Conservation (phyloP, 1,284 basidiomycete species). For the Moniliella sp. region DNA sequence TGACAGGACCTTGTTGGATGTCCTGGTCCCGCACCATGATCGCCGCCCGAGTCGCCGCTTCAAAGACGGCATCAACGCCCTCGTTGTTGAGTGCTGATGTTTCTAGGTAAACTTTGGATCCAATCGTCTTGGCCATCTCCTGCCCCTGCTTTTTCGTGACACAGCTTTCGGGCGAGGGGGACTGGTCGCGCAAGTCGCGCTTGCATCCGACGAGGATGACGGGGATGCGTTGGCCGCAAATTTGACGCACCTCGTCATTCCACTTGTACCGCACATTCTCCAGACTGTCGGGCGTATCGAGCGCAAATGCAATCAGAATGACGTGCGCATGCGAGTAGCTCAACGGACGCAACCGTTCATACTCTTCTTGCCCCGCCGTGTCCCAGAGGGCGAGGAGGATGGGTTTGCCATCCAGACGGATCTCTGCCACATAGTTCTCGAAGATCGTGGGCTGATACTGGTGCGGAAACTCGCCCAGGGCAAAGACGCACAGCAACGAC, state of each 20-base stretch:
- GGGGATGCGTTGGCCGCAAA: slow-evolving; percentile 45
- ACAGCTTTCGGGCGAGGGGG: slow-evolving; percentile 34
- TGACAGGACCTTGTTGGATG: too few relatives aligned
- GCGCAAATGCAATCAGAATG: slow-evolving; percentile 84
- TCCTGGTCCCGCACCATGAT: slow-evolving; percentile 25
- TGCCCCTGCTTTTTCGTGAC: slow-evolving; percentile 36
- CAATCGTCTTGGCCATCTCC: slow-evolving; percentile 37
- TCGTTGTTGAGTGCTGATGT: slow-evolving; percentile 24
- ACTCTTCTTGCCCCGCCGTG: slow-evolving; percentile 90
- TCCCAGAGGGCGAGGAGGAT: slow-evolving; percentile 90
- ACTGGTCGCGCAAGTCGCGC: slow-evolving; percentile 45
- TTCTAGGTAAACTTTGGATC: slow-evolving; percentile 35
- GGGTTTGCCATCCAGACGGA: slow-evolving; percentile 82
- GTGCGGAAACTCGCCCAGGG: slow-evolving; percentile 85
- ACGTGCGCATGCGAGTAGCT: slow-evolving; percentile 96
- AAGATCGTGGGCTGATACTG: slow-evolving; percentile 64
- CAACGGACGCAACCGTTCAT: slow-evolving; percentile 77
- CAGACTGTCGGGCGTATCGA: slow-evolving; percentile 85
- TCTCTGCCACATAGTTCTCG: slow-evolving; percentile 95
- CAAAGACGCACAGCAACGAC: slow-evolving; percentile 42
- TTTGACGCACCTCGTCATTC: slow-evolving; percentile 42
- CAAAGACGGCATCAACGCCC: slow-evolving; percentile 23
- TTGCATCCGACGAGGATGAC: slow-evolving; percentile 81
- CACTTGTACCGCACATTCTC: slow-evolving; percentile 92
- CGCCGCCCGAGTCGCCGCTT: slow-evolving; percentile 20